phyloP scores from a whole-genome alignment of 805 yeast genomes.

The Allodekkera sacchari region DNA sequence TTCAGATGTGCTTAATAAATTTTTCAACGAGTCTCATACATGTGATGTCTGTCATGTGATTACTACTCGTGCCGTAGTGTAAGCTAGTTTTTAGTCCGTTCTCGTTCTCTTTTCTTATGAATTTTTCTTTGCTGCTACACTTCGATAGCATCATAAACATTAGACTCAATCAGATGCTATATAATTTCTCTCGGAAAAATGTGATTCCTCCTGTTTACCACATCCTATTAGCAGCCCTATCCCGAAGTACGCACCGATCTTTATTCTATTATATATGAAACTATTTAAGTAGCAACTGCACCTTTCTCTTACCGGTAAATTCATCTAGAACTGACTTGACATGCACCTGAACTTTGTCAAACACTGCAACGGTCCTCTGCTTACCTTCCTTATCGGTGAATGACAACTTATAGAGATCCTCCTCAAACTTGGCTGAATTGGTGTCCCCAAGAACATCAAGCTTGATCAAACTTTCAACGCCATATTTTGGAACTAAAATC shows the following conservation, averaged over 20 bases:
- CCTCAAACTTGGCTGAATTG: slow-evolving; percentile 59
- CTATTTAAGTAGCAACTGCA: slow-evolving; percentile 57
- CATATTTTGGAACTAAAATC: slow-evolving; percentile 89
- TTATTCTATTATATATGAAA: background rate
- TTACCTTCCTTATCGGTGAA: slow-evolving; percentile 38
- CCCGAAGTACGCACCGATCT: no score
- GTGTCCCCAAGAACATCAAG: slow-evolving; percentile 66
- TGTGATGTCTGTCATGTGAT: no score
- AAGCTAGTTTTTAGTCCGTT: no score
- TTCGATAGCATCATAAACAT: no score
- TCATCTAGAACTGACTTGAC: slow-evolving; percentile 80
- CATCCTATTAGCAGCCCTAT: no score
- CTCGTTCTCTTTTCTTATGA: no score
- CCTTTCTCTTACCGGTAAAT: slow-evolving; percentile 86
- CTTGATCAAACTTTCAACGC: slow-evolving; percentile 89
- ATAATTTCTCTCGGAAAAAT: no score
- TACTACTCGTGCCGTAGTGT: no score
- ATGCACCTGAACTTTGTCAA: slow-evolving; percentile 78
- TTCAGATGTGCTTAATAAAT: no score
- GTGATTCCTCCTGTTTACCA: no score
- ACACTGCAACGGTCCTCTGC: slow-evolving; percentile 44
- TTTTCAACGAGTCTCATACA: no score
- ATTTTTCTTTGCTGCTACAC: no score
- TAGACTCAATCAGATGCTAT: background rate
- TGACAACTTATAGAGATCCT: slow-evolving; percentile 62